A percentile compares a stretch with the other conserved stretches of the same genome.
Evolutionary conservation across 2,329 filamentous ascomycete genomes (phyloP).

Genomic region (Penicillium sp.): DNA sequence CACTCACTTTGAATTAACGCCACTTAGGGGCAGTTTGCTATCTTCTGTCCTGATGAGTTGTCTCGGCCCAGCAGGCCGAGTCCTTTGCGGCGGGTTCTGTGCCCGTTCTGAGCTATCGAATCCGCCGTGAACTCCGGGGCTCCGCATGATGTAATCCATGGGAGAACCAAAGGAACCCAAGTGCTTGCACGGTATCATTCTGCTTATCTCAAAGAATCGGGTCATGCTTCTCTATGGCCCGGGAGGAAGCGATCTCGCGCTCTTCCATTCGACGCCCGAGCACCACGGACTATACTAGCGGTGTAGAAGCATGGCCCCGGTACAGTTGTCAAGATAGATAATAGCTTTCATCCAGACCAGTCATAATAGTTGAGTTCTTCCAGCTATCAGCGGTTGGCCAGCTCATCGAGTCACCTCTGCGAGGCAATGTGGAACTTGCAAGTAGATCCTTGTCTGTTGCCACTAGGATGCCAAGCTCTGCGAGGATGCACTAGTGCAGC

Average conservation of each 20-base stretch:
- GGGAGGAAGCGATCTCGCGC: background rate
- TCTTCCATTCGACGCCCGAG: background rate
- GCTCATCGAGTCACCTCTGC: background rate
- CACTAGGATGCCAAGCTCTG: background rate
- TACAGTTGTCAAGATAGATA: background rate
- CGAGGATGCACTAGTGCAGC: background rate
- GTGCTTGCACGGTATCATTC: too few relatives aligned
- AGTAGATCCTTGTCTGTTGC: background rate
- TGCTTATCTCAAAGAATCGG: background rate
- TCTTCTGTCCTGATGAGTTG: background rate
- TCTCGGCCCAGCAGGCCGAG: background rate
- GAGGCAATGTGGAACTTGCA: background rate
- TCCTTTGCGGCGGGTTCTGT: constrained; percentile 7
- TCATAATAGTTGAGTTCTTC: background rate
- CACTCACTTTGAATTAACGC: background rate
- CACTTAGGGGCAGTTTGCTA: background rate
- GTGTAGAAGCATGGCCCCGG: background rate
- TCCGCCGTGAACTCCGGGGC: background rate
- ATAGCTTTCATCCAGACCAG: background rate
- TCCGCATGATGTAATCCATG: background rate
- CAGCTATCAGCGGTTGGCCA: background rate
- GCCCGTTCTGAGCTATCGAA: constrained; percentile 2
- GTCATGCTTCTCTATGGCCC: background rate
- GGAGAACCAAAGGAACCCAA: too few relatives aligned
- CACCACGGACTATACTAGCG: background rate